Base-by-base conservation (phyloP, 108 stramenopile species). In the Nitzschia sp. region DNA sequence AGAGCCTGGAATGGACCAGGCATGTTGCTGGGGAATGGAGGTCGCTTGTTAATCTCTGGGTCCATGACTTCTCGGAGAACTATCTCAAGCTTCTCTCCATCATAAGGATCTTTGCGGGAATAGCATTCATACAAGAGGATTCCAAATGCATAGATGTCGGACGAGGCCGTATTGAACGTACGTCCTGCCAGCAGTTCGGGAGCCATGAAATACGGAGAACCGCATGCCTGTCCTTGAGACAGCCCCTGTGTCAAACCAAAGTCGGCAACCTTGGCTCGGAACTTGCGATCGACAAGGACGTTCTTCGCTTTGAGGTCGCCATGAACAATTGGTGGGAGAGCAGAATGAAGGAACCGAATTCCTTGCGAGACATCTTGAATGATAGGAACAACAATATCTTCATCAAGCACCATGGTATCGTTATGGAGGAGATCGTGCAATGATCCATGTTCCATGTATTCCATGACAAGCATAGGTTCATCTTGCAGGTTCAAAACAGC, bases 161-260 rank as follows among this genome's bases (percentile, higher is more conserved):
- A 71, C n/a, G 68, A 68, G 12, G 76, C 7, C 0, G 79, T 51
- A 79, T 79, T 43, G 73, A 73, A 20, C 71, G 81, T 56, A 39
- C 82, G 70, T 42, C 78, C 70, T 19, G 78, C 43, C 14, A 86
- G 63, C 14, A 82, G 51, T 66, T 93, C 96, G 8, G 96, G 96
- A 8, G 93, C 95, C 97, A 97, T 98, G 92, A 92, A 98, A 67
- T 80, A 96, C 69, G 20, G 73, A 9, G 17, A 81, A 65, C 55
- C 77, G 6, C 17, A n/a, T n/a, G 14, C 10, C 76, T 11, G 10
- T 41, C 6, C 56, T 42, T 21, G 80, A 75, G 21, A 67, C 65
- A 91, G 8, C 88, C 89, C 93, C 93, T 98, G 94, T 91, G 96
- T 69, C 78, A 96, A 50, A 19, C 86, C 86, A 51, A 71, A 51